Evolutionary conservation across 805 yeast genomes (phyloP).

Genomic region (Candida boleticola): DNA sequence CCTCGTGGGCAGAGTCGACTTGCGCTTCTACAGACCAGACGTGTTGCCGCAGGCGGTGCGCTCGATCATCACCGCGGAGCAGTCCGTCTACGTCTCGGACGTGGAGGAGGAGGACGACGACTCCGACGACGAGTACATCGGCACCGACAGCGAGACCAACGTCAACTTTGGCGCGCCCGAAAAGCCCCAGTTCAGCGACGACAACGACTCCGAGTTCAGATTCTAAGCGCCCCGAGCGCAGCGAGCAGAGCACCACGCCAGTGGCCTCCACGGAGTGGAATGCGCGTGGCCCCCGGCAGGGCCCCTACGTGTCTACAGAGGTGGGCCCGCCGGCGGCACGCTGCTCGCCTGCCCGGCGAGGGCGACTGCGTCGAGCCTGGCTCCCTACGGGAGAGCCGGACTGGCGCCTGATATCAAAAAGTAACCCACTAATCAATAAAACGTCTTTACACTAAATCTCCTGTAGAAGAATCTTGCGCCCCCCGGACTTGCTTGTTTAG

Average conservation of each 20-base stretch:
- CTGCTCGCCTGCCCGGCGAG: no score
- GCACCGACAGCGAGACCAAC: constrained; percentile 7
- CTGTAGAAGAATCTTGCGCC: no score
- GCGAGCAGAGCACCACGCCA: no score
- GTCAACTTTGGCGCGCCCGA: constrained; percentile 7
- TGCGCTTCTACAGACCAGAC: constrained; percentile 77
- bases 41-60: constrained; percentile 34
- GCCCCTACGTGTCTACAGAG: background rate
- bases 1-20: constrained; percentile 60
- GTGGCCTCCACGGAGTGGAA: constrained; percentile 4
- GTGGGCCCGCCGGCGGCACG: no score
- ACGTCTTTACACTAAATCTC: no score
- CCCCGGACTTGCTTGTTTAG: no score
- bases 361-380: background rate
- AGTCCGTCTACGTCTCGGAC: constrained; percentile 27
- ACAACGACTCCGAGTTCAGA: constrained; percentile 5
- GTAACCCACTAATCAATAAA: no score
- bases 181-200: constrained; percentile 2
- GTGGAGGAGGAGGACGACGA: constrained; percentile 18
- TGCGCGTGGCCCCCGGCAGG: background rate
- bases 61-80: constrained; percentile 33
- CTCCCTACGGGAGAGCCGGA: background rate
- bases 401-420: no score
- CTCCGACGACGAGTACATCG: constrained; percentile 6
- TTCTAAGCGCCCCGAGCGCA: constrained; percentile 1